phyloP scores from a whole-genome alignment of 116 monocot species.

The Cymodocea nodosa region DNA sequence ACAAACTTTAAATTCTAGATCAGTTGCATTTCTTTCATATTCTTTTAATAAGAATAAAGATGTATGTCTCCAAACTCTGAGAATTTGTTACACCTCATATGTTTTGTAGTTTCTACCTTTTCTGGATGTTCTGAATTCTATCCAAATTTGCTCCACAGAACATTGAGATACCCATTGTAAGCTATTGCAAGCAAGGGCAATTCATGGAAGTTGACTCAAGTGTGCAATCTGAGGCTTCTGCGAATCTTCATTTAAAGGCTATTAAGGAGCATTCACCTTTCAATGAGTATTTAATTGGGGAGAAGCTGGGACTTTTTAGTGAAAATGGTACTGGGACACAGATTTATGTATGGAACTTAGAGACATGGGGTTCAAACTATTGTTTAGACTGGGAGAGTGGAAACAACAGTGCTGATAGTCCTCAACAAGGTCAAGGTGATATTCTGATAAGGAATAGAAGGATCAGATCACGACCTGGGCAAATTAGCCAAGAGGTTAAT shows the following conservation, averaged over 20 bases:
- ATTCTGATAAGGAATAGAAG: conserved; percentile 64
- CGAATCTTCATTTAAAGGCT: conserved; percentile 34
- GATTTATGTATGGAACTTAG: conserved; percentile 79
- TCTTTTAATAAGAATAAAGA: conserved; percentile 46
- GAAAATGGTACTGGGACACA: conserved; percentile 54
- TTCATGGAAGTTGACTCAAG: conserved; percentile 59
- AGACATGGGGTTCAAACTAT: conserved; percentile 58
- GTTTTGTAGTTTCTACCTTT: background rate
- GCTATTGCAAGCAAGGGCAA: conserved; percentile 37
- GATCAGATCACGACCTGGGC: conserved; percentile 62
- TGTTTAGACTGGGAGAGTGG: conserved; percentile 39
- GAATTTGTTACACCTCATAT: background rate
- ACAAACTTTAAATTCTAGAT: conserved; percentile 41
- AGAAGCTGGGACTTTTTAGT: conserved; percentile 47
- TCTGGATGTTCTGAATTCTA: background rate
- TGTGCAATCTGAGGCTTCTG: conserved; percentile 42
- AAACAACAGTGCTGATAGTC: background rate
- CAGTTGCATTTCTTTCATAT: conserved; percentile 54
- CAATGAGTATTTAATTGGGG: conserved; percentile 71
- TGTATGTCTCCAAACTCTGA: conserved; percentile 13
- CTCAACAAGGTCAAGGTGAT: conserved; percentile 20
- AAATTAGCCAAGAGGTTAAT: conserved; percentile 47
- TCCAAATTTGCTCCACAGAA: conserved; percentile 27
- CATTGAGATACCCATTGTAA: conserved; percentile 64
- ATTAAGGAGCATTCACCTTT: conserved; percentile 74